Base-by-base conservation (phyloP, 108 stramenopile species). In the Discostella pseudostelligera region DNA sequence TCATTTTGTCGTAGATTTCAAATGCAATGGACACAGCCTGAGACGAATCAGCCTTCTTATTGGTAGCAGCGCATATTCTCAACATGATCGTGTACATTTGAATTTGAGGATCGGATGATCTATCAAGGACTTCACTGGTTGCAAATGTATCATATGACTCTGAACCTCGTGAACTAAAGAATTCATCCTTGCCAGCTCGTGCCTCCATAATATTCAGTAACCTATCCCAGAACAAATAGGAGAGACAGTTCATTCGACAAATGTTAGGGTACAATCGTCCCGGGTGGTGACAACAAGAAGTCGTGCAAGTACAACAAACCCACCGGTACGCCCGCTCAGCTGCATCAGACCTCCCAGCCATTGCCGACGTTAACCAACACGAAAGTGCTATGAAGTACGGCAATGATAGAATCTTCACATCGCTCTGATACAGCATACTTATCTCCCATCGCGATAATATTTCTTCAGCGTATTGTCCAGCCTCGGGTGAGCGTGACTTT, bases 361-460 rank as follows among this genome's bases (percentile, higher is more conserved):
- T 50, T 4, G 80, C 70, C 4, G 73, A 54, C 9, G 59, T 59
- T 17, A 39, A 29, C 80, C 80, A 81, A 58, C 75, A 74, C 40
- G 48, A 42, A 16, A 81, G 39, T 4, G 62, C 75, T 16, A 54
- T 22, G 42, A 42, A 20, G 39, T 81, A 81, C 3, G 53, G 56
- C 56, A 55, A 56, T 6, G 65, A 61, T 24, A 60, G 65, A 9
- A 65, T 48, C 37, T 45, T 59, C 3, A 72, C 39, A 25, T 71
- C 65, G 6, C 51, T 14, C 9, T 72, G 47, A 42, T 65, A 72
- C 32, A 66, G 40, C 19, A 36, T 58, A 11, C 67, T 26, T 1
- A 65, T 59, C 54, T 81, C 70, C 81, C 78, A 78, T 46, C 72
- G 39, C 28, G 81, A 73, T 3, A 81, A 60, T 9, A 81, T 39